These are phyloP conservation scores for Solanum peruvianum DNA, from an alignment of 257 asterid genomes.

Conservation along the genomic window DNA sequence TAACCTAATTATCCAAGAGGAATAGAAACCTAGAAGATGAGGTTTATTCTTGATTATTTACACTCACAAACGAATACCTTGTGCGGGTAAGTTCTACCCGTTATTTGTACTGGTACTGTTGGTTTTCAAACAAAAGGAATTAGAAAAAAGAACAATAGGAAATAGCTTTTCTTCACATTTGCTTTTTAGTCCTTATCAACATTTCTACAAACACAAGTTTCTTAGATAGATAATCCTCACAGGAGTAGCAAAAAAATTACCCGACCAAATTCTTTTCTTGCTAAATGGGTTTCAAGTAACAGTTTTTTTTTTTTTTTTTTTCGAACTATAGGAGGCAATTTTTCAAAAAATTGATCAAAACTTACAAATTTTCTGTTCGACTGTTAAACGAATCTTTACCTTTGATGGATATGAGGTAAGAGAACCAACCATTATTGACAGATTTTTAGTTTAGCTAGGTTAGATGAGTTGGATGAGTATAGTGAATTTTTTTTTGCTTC, in stretches of 20 bases:
- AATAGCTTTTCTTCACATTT: too few relatives aligned
- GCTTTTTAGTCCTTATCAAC: not conserved
- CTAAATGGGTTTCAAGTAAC: not conserved
- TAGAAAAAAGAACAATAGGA: too few relatives aligned
- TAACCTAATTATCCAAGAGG: not conserved
- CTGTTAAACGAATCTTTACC: not conserved
- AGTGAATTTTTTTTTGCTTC: not conserved
- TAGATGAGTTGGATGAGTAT: not conserved
- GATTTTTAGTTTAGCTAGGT: not conserved
- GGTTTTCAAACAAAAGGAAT: too few relatives aligned
- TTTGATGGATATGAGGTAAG: not conserved
- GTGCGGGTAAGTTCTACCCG: too few relatives aligned
- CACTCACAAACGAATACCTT: not conserved
- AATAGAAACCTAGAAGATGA: not conserved
- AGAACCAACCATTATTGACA: not conserved
- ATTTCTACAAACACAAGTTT: not conserved
- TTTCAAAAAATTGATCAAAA: not conserved
- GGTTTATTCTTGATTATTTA: too few relatives aligned
- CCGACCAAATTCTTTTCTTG: not conserved
- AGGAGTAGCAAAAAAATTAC: not conserved
- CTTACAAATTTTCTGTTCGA: not conserved
- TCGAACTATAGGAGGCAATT: not conserved
- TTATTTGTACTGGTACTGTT: too few relatives aligned
- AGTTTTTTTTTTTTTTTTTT: too few relatives aligned
- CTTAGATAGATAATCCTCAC: not conserved